These are phyloP conservation scores for Astrephomene gubernaculifera DNA, from an alignment of 139 green algal species.

Conservation along the genomic window DNA sequence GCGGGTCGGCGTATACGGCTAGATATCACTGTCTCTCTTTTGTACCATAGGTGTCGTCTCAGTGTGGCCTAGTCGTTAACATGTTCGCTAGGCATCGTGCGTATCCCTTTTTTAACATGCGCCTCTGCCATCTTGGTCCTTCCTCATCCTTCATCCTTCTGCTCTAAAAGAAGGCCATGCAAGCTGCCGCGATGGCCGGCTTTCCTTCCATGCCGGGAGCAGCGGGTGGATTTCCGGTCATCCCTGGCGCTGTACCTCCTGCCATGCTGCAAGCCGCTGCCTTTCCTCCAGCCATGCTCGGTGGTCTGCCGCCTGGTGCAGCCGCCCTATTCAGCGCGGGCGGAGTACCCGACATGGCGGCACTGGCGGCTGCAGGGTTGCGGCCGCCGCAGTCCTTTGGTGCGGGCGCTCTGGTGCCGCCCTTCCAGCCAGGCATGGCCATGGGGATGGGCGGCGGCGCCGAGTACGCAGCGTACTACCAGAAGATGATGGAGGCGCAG, in stretches of 20 bases:
- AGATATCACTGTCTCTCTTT: too few species aligned
- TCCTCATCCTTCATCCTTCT: neutral
- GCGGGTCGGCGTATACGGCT: too few species aligned
- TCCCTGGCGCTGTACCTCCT: neutral
- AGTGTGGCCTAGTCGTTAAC: too few species aligned
- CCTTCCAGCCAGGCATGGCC: neutral
- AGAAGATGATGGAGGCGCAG: constrained; percentile 50
- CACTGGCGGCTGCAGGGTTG: constrained; percentile 12
- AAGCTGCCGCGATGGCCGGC: constrained; percentile 17
- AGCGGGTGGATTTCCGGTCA: neutral
- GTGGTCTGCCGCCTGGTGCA: neutral
- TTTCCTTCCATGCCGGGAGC: neutral
- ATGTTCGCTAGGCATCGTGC: too few species aligned
- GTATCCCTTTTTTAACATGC: too few species aligned
- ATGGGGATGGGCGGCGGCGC: neutral
- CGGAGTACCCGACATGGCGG: neutral
- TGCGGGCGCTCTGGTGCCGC: neutral
- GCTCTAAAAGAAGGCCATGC: constrained; percentile 28
- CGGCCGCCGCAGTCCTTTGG: neutral
- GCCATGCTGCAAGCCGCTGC: constrained; percentile 6
- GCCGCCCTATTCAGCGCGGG: neutral
- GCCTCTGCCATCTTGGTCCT: too few species aligned
- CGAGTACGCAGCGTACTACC: constrained; percentile 51
- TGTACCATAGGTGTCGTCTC: too few species aligned
- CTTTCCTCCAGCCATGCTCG: neutral